These are phyloP conservation scores for Leucocoprinus sp. DNA, from an alignment of 768 basidiomycete genomes.

Conservation along the genomic window DNA sequence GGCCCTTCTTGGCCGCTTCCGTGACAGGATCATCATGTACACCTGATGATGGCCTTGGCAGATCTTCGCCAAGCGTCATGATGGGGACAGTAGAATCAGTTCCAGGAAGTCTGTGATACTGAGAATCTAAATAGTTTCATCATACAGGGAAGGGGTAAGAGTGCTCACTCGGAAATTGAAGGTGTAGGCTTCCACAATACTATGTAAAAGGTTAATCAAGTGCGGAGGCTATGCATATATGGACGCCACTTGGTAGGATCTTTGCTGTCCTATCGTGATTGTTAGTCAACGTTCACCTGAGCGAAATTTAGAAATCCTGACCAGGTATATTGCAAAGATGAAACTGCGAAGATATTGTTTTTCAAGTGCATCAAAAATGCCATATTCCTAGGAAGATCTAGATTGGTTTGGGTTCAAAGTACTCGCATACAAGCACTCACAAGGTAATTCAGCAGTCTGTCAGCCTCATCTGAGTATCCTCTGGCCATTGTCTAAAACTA, in stretches of 20 bases:
- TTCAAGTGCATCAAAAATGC: constrained; percentile 80
- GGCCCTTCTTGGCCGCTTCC: constrained; percentile 51
- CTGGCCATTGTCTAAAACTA: constrained; percentile 47
- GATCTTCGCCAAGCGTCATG: constrained; percentile 60
- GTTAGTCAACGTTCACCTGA: background rate
- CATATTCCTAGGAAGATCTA: constrained; percentile 51
- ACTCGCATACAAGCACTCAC: constrained; percentile 23
- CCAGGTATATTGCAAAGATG: constrained; percentile 80
- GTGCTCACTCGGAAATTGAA: constrained; percentile 68
- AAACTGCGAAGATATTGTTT: constrained; percentile 81
- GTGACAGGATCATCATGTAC: constrained; percentile 46
- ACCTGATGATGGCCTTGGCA: constrained; percentile 24
- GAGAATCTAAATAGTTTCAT: background rate
- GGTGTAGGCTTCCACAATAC: constrained; percentile 83
- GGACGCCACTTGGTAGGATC: constrained; percentile 76
- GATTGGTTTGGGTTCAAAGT: background rate
- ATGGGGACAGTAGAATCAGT: constrained; percentile 54
- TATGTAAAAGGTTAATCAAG: constrained; percentile 20
- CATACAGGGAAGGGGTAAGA: background rate
- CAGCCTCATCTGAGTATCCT: constrained; percentile 77
- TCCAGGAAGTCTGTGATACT: constrained; percentile 69
- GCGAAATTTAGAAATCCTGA: constrained; percentile 26
- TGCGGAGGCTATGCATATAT: constrained; percentile 11
- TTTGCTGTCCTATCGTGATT: constrained; percentile 54
- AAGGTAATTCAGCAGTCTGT: constrained; percentile 74